These are phyloP conservation scores for Arthrobotrys sinensis DNA, from an alignment of 2,329 filamentous ascomycete species.

Conservation along the genomic window DNA sequence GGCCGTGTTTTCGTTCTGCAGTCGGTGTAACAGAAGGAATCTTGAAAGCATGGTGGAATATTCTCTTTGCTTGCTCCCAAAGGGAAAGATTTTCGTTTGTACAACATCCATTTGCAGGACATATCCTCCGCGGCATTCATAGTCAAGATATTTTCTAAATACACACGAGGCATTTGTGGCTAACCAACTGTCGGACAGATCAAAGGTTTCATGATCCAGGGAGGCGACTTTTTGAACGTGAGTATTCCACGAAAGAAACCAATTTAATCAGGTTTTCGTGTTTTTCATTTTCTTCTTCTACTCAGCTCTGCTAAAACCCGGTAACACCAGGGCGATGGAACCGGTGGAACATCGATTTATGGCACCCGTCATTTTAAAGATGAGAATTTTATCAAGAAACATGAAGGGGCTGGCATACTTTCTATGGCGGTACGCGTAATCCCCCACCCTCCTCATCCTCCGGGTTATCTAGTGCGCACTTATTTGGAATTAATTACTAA, in stretches of 20 bases:
- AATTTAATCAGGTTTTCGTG: neutral
- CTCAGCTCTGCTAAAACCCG: constrained; percentile 2
- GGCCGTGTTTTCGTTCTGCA: neutral
- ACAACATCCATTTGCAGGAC: neutral
- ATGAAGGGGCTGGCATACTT: constrained; percentile 83
- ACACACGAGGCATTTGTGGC: neutral
- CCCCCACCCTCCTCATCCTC: neutral
- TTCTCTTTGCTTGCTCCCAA: neutral
- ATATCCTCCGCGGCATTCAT: neutral
- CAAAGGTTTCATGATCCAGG: constrained; percentile 97
- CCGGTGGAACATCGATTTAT: constrained; percentile 89
- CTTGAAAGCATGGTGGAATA: constrained; percentile 5
- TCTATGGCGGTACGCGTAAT: constrained; percentile 85
- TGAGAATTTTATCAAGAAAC: constrained; percentile 87
- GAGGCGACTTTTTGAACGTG: constrained; percentile 89
- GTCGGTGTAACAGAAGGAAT: constrained; percentile 37
- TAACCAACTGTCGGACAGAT: constrained; percentile 74
- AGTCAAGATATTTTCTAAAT: neutral
- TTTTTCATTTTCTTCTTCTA: neutral
- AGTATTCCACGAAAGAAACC: neutral
- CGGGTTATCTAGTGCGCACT: neutral
- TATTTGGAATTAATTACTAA: constrained; percentile 22
- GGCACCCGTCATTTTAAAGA: constrained; percentile 87
- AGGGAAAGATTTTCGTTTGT: constrained; percentile 13
- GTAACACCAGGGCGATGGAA: constrained; percentile 78